Evolutionary conservation across 2,329 filamentous ascomycete genomes (phyloP).

Genomic region (Paradendryphiella salina): DNA sequence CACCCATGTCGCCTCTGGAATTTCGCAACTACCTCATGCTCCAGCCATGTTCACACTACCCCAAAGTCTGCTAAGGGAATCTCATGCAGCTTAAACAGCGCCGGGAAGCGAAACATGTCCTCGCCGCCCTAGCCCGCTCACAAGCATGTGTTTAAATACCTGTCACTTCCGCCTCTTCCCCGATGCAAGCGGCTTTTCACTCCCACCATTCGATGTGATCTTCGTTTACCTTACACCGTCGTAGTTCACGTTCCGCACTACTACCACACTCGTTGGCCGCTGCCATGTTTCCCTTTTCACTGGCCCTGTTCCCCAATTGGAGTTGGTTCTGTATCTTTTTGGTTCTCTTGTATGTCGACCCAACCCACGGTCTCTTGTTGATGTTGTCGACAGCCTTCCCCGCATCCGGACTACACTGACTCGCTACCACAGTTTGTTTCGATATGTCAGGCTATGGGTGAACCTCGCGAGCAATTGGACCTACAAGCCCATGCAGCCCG

Average conservation of each 20-base stretch:
- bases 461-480: constrained; percentile 77
- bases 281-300: constrained; percentile 47
- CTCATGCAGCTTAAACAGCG: constrained; percentile 48
- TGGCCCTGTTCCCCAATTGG: constrained; percentile 44
- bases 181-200: constrained; percentile 46
- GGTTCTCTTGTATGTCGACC: constrained; percentile 41
- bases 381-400: background rate
- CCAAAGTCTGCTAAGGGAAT: constrained; percentile 48
- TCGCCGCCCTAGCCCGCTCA: constrained; percentile 45
- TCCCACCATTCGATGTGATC: constrained; percentile 48
- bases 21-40: constrained; percentile 48
- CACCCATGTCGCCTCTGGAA: constrained; percentile 38
- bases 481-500: constrained; percentile 82
- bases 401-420: constrained; percentile 29
- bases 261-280: constrained; percentile 46
- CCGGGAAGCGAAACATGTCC: constrained; percentile 47
- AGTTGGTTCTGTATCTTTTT: constrained; percentile 47
- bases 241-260: constrained; percentile 41
- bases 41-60: constrained; percentile 48
- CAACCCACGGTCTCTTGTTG: background rate
- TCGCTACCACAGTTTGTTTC: constrained; percentile 68
- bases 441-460: constrained; percentile 82
- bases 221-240: constrained; percentile 42
- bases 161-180: constrained; percentile 44
- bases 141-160: constrained; percentile 49